A percentile compares a stretch with the other conserved stretches of the same genome.
phyloP scores from a whole-genome alignment of 2,329 filamentous ascomycete species.

The Grosmannia huntii region DNA sequence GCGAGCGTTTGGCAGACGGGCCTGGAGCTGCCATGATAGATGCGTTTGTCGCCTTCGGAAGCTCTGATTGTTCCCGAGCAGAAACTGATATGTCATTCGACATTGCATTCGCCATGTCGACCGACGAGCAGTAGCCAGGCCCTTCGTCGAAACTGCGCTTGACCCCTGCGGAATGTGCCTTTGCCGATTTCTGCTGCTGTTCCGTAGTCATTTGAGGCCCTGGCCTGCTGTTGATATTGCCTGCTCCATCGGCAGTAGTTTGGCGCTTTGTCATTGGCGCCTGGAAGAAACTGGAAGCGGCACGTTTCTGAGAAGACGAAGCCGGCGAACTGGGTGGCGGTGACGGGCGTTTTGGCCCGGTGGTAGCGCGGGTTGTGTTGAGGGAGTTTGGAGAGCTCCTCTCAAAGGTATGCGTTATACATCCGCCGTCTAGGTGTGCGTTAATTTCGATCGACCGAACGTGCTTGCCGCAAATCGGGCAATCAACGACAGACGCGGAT shows the following conservation, averaged over 20 bases:
- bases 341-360: constrained; percentile 20
- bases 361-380: neutral
- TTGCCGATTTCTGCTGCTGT: neutral
- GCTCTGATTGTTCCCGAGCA: neutral
- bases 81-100: neutral
- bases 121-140: constrained; percentile 24
- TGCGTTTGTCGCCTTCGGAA: neutral
- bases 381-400: constrained; percentile 23
- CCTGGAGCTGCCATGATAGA: neutral
- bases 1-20: constrained; percentile 48
- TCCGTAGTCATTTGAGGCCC: neutral
- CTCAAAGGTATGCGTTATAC: constrained; percentile 49
- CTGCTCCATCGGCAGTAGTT: constrained; percentile 21
- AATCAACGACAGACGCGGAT: constrained; percentile 43
- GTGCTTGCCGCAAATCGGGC: constrained; percentile 66
- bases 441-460: constrained; percentile 72
- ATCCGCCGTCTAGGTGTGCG: constrained; percentile 77
- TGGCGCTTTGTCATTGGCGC: constrained; percentile 46
- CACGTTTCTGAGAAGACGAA: constrained; percentile 35
- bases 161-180: constrained; percentile 21
- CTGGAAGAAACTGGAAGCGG: constrained; percentile 45
- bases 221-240: constrained; percentile 15
- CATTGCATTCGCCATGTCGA: neutral
- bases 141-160: constrained; percentile 45
- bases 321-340: constrained; percentile 18